Evolutionary conservation across 805 yeast species (phyloP), one percentile per base, ranked within the genome.

Genomic region (Pichia eremophila): DNA sequence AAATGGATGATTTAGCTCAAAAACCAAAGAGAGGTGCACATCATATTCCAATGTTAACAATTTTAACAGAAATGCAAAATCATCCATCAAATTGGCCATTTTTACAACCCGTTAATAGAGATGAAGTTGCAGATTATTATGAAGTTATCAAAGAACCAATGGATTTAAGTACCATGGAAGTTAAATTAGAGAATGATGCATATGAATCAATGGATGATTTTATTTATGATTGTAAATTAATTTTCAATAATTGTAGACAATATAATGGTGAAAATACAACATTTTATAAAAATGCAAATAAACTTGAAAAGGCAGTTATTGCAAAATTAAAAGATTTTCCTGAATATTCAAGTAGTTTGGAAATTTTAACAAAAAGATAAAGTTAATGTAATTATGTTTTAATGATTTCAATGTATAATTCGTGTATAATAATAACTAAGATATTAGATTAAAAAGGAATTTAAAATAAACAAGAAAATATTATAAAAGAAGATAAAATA

Each of bases 41-140:
- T 68, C 86, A 86, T 68, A 93, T 93, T 41, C 84, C 85, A 52
- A 90, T 93, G 95, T 87, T 86, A 57, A 88, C 88, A 47, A 66
- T 93, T 17, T 72, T 93, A 39, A 79, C 88, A 8, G 99, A 93
- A 60, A 64, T 93, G 69, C 93, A 87, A 60, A 88, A 86, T 61
- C 95, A 93, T 65, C 95, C 98, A 0, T 86, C 96, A 5, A 91
- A 97, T 28, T 93, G 99, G 99, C 99, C 99, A 37, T 93, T 93
- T 66, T 79, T 89, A 41, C 84, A 81, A 47, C 96, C 99, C 3
- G 99, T 93, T 14, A 87, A 85, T 63, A 81, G 78, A 61, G 95
- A 87, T 39, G 99, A 93, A 62, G 99, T 93, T 11, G 88, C 95
- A 1, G 99, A 93, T 66, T 93, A 93, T 62, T 93, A 91, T 65